Evolutionary conservation across 1,284 basidiomycete species (phyloP), one percentile per base, ranked within the genome.

Genomic region (Pseudozyma hubeiensis): DNA sequence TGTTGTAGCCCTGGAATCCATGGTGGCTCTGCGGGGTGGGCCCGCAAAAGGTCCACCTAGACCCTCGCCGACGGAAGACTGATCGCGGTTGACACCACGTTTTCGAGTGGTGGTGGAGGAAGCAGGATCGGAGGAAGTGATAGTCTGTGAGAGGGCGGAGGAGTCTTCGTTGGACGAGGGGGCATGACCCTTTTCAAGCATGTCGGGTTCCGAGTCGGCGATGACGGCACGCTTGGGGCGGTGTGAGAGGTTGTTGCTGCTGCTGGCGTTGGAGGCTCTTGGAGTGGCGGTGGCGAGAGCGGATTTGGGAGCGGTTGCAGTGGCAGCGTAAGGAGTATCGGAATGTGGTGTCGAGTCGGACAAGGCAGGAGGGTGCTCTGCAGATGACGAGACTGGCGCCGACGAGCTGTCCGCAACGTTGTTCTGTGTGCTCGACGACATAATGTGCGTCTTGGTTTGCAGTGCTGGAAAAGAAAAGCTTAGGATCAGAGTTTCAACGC

Each of bases 171-270:
- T 64, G 45, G 59, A 58, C 9, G 54, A 60, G 3, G 33, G 16
- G 24, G 66, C 53, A 44, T 66, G 55, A 8, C 74, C 68, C 53
- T 67, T 67, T 64, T 73, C 70, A 48, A 73, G 55, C 64, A 73
- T 64, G 50, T 72, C 68, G 41, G 69, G 69, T 8, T 72, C 69
- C 3, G 64, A 55, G 43, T 53, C 37, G 40, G 48, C 47, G 50
- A 72, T 68, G 64, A 65, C 72, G 50, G 68, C 65, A 39, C 69
- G 64, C 48, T 71, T 71, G 40, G 74, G 49, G 10, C 73, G 64
- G 45, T 75, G 73, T 13, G 64, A 64, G 56, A 71, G 48, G 39
- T 58, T 53, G 45, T 39, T 44, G 35, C 11, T 62, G 60, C 31
- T 55, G 47, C 47, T 57, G 39, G 53, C 48, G 35, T 46, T 51